Percentiles rank a stretch among this genome's conserved stretches.
These are phyloP conservation scores for Jacaranda mimosifolia DNA, from an alignment of 257 asterid species.

Conservation along the genomic window DNA sequence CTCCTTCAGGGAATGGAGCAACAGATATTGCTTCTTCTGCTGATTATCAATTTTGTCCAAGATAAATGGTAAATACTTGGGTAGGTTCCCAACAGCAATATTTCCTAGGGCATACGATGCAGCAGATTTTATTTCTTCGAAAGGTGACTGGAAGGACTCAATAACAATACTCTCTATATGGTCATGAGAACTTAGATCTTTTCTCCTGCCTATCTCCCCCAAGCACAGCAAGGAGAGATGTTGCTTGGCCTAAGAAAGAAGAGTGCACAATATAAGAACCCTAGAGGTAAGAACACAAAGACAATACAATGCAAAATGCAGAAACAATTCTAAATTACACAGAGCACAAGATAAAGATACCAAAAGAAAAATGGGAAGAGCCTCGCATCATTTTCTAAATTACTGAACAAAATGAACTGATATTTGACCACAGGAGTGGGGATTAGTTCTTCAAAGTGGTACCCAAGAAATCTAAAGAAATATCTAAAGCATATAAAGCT, in stretches of 20 bases:
- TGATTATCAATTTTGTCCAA: slow-evolving; percentile 97
- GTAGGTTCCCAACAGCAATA: slow-evolving; percentile 96
- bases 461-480: neutral
- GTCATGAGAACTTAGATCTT: slow-evolving; percentile 87
- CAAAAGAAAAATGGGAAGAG: neutral
- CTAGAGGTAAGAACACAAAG: slow-evolving; percentile 8
- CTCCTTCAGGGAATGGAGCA: slow-evolving; percentile 98
- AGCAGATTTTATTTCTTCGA: slow-evolving; percentile 98
- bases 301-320: slow-evolving; percentile 4
- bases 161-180: slow-evolving; percentile 89
- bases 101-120: slow-evolving; percentile 99
- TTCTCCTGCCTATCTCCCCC: slow-evolving; percentile 99
- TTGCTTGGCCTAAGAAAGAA: slow-evolving; percentile 76
- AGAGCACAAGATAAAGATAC: neutral
- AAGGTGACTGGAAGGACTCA: slow-evolving; percentile 96
- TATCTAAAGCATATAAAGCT: slow-evolving; percentile 12
- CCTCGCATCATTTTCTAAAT: slow-evolving; percentile 17
- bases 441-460: slow-evolving; percentile 14
- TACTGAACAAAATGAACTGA: neutral
- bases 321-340: neutral
- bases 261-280: slow-evolving; percentile 24
- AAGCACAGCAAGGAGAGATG: slow-evolving; percentile 93
- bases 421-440: neutral
- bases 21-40: slow-evolving; percentile 96
- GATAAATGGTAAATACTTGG: slow-evolving; percentile 91